Conservation (phyloP, 306 rosid species). For the Mimosa bimucronata region DNA sequence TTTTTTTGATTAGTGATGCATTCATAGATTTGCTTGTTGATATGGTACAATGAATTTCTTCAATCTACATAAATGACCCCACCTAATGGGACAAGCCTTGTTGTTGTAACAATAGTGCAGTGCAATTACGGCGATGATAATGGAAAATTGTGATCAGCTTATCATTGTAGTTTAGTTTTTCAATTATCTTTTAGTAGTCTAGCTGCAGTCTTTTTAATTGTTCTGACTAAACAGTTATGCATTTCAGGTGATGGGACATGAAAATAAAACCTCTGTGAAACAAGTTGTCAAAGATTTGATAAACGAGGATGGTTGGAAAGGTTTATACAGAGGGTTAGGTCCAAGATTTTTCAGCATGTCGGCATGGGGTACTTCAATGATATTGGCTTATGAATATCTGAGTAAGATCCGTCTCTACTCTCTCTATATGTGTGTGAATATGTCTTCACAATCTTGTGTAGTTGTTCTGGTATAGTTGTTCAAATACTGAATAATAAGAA, state of each 20-base stretch:
- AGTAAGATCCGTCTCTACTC: slow-evolving; percentile 55
- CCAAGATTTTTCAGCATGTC: slow-evolving; percentile 97
- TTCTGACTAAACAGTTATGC: slow-evolving; percentile 37
- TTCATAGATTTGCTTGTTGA: background rate
- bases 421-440: background rate
- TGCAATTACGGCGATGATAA: slow-evolving; percentile 10
- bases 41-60: background rate
- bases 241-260: slow-evolving; percentile 76
- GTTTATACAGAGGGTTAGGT: slow-evolving; percentile 87
- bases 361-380: slow-evolving; percentile 97
- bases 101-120: background rate
- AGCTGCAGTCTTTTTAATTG: slow-evolving; percentile 14
- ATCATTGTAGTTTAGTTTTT: background rate
- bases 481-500: slow-evolving; percentile 12
- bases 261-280: slow-evolving; percentile 64
- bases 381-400: slow-evolving; percentile 83
- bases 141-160: slow-evolving; percentile 10
- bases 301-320: slow-evolving; percentile 88
- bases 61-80: background rate
- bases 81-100: background rate
- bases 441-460: slow-evolving; percentile 11
- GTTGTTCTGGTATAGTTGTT: slow-evolving; percentile 27
- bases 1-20: too few species aligned
- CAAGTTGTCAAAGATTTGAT: slow-evolving; percentile 77
- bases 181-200: slow-evolving; percentile 21